Evolutionary conservation across 345 rosid genomes (phyloP), one percentile per base, ranked within the genome.

Genomic region (Gossypium bickii): DNA sequence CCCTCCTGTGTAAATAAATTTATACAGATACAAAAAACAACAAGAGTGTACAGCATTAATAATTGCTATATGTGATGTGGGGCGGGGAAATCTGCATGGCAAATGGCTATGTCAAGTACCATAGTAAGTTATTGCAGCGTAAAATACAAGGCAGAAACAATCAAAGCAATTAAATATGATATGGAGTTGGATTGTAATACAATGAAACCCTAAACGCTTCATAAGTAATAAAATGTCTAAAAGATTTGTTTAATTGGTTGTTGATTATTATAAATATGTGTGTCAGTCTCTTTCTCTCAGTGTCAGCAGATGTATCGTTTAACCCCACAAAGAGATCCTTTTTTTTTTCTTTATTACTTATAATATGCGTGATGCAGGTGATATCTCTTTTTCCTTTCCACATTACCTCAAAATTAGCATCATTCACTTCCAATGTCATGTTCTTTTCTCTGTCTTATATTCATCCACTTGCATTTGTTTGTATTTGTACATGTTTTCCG

Each of bases 371-470:
- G 67, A 62, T 62, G n/a, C 45, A 34, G 45, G 22, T 34, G 47
- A 44, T 15, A 29, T 7, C 67, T 29, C 44, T 13, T 29, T 25
- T 18, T 63, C 47, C 20, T 38, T 17, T 34, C 20, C 29, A 66
- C 44, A 7, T 41, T 4, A 27, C 71, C 71, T 68, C 72, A 48
- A 67, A 67, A 68, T 49, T 27, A 27, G 72, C 72, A 68, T 48
- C 44, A 48, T 66, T 45, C 70, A 45, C 17, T 25, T 51, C 3
- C 62, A 57, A 25, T 49, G 16, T 49, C 25, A 48, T 48, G 8
- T 15, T 17, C 34, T 2, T 29, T 15, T 12, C 41, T 12, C 41
- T 25, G 3, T 60, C 41, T 25, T 12, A n/a, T 57, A 18, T 57
- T 2, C 64, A 25, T 25, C 58, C 72, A 47, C 71, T 58, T 11